Evolutionary conservation across 2,329 filamentous ascomycete genomes (phyloP).

Genomic region (Xylariomycetidae sp.): DNA sequence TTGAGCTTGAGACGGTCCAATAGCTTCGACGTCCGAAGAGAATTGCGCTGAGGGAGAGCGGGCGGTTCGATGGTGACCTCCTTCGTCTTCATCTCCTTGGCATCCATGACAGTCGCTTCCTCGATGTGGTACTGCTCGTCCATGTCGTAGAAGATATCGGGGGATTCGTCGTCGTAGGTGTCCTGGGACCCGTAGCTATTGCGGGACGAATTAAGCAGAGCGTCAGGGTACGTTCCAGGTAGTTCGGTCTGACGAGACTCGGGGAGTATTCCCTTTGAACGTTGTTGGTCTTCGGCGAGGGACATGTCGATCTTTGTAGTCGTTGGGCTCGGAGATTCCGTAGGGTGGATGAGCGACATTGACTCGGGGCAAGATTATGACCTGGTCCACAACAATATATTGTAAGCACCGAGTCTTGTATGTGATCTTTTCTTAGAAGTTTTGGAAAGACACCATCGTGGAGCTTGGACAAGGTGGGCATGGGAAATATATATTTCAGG

Average conservation of each 20-base stretch:
- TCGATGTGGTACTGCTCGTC: conserved; percentile 23
- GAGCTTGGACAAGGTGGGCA: no score
- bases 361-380: conserved; percentile 4
- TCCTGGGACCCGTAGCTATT: conserved; percentile 17
- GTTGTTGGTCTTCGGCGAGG: conserved; percentile 5
- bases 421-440: no score
- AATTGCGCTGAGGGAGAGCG: conserved; percentile 46
- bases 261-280: no score
- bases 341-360: not conserved
- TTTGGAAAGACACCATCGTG: no score
- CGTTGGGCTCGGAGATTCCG: not conserved
- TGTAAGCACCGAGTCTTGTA: conserved; percentile 15
- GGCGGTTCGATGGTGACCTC: conserved; percentile 30
- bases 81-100: conserved; percentile 19
- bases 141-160: conserved; percentile 22
- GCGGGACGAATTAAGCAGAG: conserved; percentile 4
- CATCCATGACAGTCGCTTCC: conserved; percentile 23
- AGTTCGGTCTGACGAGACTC: conserved; percentile 2
- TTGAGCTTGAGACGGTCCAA: conserved; percentile 35
- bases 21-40: conserved; percentile 43
- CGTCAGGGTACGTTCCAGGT: conserved; percentile 2
- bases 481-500: no score
- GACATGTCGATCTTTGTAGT: conserved; percentile 7
- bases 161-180: conserved; percentile 16
- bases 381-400: conserved; percentile 13